Evolutionary conservation across 1,284 basidiomycete species (phyloP), one percentile per base, ranked within the genome.

Genomic region (Pseudozyma tsukubaensis): DNA sequence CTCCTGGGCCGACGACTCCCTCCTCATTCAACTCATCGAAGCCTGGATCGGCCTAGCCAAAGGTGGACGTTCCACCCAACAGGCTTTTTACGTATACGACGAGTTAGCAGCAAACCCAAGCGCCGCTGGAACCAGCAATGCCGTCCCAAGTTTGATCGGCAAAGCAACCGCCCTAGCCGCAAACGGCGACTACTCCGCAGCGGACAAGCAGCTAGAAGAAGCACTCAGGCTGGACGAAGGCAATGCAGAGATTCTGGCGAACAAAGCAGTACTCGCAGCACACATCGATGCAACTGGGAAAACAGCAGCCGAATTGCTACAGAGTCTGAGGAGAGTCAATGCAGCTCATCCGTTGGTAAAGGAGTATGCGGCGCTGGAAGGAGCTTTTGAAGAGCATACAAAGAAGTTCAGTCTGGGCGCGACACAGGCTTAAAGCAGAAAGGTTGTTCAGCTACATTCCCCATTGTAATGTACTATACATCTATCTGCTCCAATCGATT

Each of bases 61-160:
- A 29, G 83, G 83, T 16, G 83, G 83, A 0, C 59, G 82, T 0
- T 36, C 73, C n/a, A 77, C 82, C 2, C 83, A 84, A 39, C 83
- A 84, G 50, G 82, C 83, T 1, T 84, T 78, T 63, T 84, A 84
- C 51, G 82, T 84, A 4, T 84, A 80, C 60, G 83, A 84, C 48
- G 83, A 84, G 63, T 53, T 84, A 19, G 79, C 80, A n/a, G 80
- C 82, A 53, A 80, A 77, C 51, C 79, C 80, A 0, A 35, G 37
- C 9, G 58, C 70, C 1, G 70, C 72, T 0, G 69, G 73, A 1
- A 74, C 75, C 10, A 19, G 50, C 35, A 75, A 76, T 32, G 59
- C 68, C 12, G 77, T 80, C 3, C 57, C 75, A 1, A 57, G 66
- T 10, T 44, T 84, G 29, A 61, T 76, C 16, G 82, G 81, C 24